Base-by-base conservation (phyloP, 768 basidiomycete genomes). In the Omphalotus guepiniiformis region DNA sequence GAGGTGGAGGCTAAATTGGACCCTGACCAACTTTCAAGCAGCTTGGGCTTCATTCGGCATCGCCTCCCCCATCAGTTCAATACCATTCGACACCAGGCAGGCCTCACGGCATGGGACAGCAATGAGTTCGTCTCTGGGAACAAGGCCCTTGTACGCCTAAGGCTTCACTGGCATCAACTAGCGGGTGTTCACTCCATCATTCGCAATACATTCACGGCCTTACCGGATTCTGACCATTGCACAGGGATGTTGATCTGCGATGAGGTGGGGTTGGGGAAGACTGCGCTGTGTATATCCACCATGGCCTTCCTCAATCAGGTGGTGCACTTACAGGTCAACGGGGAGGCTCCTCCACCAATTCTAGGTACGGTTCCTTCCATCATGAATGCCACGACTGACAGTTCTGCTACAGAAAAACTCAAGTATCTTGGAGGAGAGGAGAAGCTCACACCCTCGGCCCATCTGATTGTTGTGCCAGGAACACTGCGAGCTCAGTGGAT, bases 181-280 rank as follows among this genome's bases (percentile, higher is more conserved):
- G 58, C 56, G 4, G 59, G 61, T 2, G 27, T 59, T 0, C 60
- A 62, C 27, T 44, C 58, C 1, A 55, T 59, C 11, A 3, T 60
- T 1, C 47, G 58, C 5, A 47, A 18, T 21, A 34, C 47, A 22
- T 63, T 57, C 37, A 49, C 35, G 2, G 15, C 39, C 1, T 16
- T 41, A 2, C 32, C 49, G 2, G 16, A 4, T 0, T 13, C 15
- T 12, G 21, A 19, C 3, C 23, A 12, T 13, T 6, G 28, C 32
- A 5, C 30, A 15, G 62, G 64, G 0, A 45, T 55, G 2, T 57
- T 64, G 8, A 21, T 65, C 8, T 52, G 56, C 2, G 61, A 67
- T 32, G 59, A 63, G 12, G 66, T 69, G 4, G 63, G 68, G 0
- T 54, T 67, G 0, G 63, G 65, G 0, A 69, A 69, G 40, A 68